Evolutionary conservation across 257 asterid genomes (phyloP).

Genomic region (Solanum etuberosum): DNA sequence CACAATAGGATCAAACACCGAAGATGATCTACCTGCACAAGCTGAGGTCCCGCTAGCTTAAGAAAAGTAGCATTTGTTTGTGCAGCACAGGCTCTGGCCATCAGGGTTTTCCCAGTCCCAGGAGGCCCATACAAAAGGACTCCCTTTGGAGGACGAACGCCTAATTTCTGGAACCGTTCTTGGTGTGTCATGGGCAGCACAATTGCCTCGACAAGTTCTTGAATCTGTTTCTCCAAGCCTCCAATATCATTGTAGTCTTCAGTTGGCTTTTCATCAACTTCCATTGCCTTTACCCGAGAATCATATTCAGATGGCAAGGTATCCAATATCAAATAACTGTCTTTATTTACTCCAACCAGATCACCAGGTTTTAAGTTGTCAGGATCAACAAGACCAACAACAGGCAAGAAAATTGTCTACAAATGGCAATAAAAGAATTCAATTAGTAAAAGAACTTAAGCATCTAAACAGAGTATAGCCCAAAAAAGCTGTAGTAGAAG

Average conservation of each 20-base stretch:
- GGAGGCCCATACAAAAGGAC: conserved; percentile 88
- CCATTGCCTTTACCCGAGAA: conserved; percentile 98
- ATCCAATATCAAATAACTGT: conserved; percentile 88
- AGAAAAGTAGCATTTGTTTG: conserved; percentile 93
- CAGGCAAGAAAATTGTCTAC: conserved; percentile 95
- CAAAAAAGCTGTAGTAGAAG: not conserved
- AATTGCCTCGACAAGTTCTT: conserved; percentile 85
- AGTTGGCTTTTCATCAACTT: conserved; percentile 97
- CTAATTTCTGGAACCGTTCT: conserved; percentile 74
- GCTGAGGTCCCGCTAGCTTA: conserved; percentile 92
- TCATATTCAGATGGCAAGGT: conserved; percentile 95
- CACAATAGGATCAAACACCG: not conserved
- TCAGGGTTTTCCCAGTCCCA: conserved; percentile 78
- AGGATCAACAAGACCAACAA: conserved; percentile 94
- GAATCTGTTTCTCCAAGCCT: conserved; percentile 97
- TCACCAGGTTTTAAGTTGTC: conserved; percentile 91
- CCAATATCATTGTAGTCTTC: conserved; percentile 96
- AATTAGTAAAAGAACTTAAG: not conserved
- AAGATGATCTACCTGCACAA: conserved; percentile 57
- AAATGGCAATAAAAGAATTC: conserved; percentile 4
- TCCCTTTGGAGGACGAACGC: conserved; percentile 82
- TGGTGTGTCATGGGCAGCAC: conserved; percentile 86
- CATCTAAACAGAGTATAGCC: not conserved
- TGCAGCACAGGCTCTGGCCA: conserved; percentile 99
- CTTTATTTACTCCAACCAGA: conserved; percentile 97